Base-by-base conservation (phyloP, 768 basidiomycete species). In the Rhodocollybia butyracea region DNA sequence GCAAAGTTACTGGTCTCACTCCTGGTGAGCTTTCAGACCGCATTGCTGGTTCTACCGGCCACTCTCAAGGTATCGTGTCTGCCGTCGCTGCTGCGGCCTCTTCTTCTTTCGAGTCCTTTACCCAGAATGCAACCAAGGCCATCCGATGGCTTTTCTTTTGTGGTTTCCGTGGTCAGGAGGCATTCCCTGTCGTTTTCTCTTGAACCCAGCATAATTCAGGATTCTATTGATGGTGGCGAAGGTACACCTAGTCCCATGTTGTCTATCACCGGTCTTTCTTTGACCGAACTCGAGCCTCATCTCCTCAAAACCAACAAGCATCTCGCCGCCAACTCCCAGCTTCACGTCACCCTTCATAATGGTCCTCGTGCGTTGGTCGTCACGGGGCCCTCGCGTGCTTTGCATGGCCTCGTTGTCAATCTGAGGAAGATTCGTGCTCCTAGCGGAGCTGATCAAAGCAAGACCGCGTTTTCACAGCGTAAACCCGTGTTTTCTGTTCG, bases 1-100 rank as follows among this genome's bases (percentile, higher is more conserved):
- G 88, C 67, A 86, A 84, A 51, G 85, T 91, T 54, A 76, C 85
- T 21, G 83, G 85, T 55, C 72, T 92, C 40, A 84, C 84, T 7
- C 94, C 94, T 0, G 91, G 86, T 8, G 83, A 95, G 64, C 79
- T 97, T 68, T 84, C 90, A 36, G 72, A 77, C 43, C 81, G 81
- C 43, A 79, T 98, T 53, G 77, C 83, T 10, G 96, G 96, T 31
- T 84, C 94, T 2, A 98, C 97, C 15, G 97, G 97, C 30, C 97
- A 99, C 73, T 98, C 95, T 2, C 96, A 98, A 70, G 97, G 97
- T 61, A 85, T 99, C 62, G 86, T 97, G 46, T 92, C 95, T 12
- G 97, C 97, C n/a, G 82, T 95, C 51, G 86, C 83, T 36, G 84
- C 98, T 64, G 81, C 95, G 6, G 84, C 91, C 4, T 93, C 94